Percentiles rank a stretch among this genome's conserved stretches.
Evolutionary conservation across 495 filamentous ascomycete genomes (phyloP).

Genomic region (Penicillium paxilli): DNA sequence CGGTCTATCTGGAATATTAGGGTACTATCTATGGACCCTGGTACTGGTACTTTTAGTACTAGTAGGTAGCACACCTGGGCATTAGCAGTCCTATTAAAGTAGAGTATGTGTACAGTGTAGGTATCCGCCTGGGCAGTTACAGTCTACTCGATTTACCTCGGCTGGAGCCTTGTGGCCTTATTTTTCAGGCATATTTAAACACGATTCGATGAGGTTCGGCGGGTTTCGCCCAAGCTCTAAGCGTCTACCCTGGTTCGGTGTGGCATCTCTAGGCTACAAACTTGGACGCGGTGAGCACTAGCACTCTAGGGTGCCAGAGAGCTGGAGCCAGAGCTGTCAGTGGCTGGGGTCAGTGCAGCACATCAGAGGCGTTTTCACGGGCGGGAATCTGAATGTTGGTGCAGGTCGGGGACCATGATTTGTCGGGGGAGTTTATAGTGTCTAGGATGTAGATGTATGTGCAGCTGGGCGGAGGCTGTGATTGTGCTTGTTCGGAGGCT

Average conservation of each 20-base stretch:
- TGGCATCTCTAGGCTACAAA: neutral
- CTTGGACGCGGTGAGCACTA: neutral
- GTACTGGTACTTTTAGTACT: too few relatives aligned
- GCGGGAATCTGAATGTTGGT: neutral
- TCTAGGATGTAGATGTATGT: slow-evolving; percentile 1
- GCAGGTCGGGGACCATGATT: neutral
- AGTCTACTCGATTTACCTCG: neutral
- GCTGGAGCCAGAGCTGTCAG: neutral
- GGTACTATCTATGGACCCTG: too few relatives aligned
- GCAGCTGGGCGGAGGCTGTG: neutral
- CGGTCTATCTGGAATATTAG: too few relatives aligned
- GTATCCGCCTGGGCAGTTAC: too few relatives aligned
- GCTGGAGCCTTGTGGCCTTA: neutral
- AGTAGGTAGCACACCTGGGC: too few relatives aligned
- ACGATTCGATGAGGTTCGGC: neutral
- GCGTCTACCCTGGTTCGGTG: neutral
- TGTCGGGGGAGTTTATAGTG: neutral
- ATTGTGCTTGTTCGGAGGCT: neutral
- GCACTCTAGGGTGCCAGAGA: neutral
- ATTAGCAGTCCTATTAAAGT: too few relatives aligned
- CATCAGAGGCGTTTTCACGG: neutral
- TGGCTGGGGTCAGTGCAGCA: neutral
- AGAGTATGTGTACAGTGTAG: too few relatives aligned
- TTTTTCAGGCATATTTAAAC: neutral
- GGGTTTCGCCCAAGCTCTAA: neutral